A percentile compares a stretch with the other conserved stretches of the same genome.
Evolutionary conservation across 1,139 yeast genomes (phyloP).

Genomic region (Magnusiomyces tetraspermus): DNA sequence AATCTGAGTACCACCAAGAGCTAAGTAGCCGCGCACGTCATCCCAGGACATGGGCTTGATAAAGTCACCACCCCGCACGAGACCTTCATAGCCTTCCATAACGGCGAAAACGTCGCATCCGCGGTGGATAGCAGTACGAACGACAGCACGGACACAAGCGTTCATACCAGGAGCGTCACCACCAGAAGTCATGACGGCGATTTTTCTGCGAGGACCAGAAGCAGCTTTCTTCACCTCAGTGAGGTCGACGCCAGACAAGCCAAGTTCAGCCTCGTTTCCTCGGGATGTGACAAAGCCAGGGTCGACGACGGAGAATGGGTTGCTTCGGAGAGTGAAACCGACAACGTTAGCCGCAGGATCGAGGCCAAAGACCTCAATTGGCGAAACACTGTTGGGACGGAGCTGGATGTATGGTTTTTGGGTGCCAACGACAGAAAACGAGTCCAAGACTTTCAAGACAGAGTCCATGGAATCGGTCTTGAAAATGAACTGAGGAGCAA

Average conservation of each 20-base stretch:
- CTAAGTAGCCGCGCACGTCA: constrained; percentile 85
- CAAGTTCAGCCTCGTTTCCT: constrained; percentile 3
- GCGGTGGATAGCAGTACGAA: constrained; percentile 74
- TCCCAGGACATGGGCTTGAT: constrained; percentile 80
- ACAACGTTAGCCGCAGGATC: constrained; percentile 55
- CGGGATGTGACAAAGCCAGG: constrained; percentile 11
- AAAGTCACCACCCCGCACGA: constrained; percentile 69
- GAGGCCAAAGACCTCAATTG: constrained; percentile 41
- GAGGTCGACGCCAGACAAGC: not conserved
- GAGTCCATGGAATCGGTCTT: constrained; percentile 23
- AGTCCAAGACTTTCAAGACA: constrained; percentile 11
- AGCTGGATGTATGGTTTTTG: constrained; percentile 22
- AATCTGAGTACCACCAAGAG: constrained; percentile 89
- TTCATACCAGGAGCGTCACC: constrained; percentile 99
- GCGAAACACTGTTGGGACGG: constrained; percentile 31
- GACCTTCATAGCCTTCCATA: constrained; percentile 91
- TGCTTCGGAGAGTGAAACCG: constrained; percentile 43
- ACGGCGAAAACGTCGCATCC: constrained; percentile 92
- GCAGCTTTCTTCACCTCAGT: not conserved
- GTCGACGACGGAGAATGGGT: constrained; percentile 28
- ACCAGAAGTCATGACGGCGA: constrained; percentile 96
- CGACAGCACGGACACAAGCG: constrained; percentile 89
- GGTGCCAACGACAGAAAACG: constrained; percentile 9
- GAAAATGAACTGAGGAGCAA: constrained; percentile 29
- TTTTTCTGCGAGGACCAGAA: constrained; percentile 37